Conservation (phyloP, 352 stramenopile genomes). For the Globisporangium echinulatum region DNA sequence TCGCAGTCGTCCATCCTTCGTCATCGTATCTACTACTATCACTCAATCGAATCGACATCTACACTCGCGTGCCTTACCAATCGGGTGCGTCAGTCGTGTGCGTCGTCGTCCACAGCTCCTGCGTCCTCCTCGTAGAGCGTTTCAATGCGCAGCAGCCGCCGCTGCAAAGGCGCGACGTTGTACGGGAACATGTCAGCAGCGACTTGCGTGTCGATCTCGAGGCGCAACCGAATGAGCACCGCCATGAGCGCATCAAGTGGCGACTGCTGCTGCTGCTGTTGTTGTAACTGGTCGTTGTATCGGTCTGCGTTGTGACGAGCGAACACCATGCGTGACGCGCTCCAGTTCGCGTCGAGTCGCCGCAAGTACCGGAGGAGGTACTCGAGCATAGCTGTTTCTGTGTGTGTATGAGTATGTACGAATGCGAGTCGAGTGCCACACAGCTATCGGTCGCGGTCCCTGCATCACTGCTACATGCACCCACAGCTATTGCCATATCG, state of each 20-base stretch:
- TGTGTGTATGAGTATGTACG: background rate
- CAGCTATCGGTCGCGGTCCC: no score
- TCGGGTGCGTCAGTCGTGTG: no score
- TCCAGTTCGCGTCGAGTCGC: slow-evolving; percentile 24
- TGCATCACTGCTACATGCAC: no score
- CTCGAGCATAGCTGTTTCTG: slow-evolving; percentile 65
- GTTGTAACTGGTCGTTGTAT: no score
- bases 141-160: slow-evolving; percentile 43
- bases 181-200: slow-evolving; percentile 48
- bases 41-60: no score
- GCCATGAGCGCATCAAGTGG: slow-evolving; percentile 33
- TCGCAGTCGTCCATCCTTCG: no score
- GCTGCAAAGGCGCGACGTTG: slow-evolving; percentile 31
- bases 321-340: slow-evolving; percentile 18
- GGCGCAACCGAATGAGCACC: slow-evolving; percentile 49
- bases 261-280: background rate
- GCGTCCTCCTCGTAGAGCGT: slow-evolving; percentile 33
- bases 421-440: no score
- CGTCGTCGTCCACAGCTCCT: no score
- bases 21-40: no score
- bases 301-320: background rate
- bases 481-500: no score
- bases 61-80: no score
- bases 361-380: slow-evolving; percentile 57
- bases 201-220: slow-evolving; percentile 54